Conservation (phyloP, 805 yeast species). For the Teunomyces barrocoloradensis region DNA sequence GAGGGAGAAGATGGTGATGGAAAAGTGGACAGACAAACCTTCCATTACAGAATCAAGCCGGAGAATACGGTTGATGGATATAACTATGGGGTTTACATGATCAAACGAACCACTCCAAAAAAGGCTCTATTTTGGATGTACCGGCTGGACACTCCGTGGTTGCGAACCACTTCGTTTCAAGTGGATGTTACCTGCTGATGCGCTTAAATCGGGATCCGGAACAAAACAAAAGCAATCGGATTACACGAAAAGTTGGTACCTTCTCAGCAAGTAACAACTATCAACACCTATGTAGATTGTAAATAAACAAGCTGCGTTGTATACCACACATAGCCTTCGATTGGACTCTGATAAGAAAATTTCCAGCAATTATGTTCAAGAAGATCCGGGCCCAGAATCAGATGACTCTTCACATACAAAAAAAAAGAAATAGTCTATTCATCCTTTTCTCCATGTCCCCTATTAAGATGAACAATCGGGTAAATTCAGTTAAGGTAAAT, state of each 20-base stretch:
- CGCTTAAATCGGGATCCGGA: neutral
- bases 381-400: slow-evolving; percentile 2
- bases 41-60: no score
- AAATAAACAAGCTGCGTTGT: neutral
- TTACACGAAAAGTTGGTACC: no score
- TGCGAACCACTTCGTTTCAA: neutral
- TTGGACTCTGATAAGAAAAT: neutral
- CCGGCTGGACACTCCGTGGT: neutral
- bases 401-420: neutral
- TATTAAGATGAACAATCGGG: neutral
- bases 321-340: neutral
- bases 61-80: neutral
- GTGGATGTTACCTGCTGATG: neutral
- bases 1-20: no score
- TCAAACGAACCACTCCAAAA: neutral
- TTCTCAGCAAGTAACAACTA: no score
- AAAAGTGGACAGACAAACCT: no score
- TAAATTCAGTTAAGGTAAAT: neutral
- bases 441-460: slow-evolving; percentile 3
- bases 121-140: neutral
- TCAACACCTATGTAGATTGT: no score
- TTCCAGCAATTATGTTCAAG: neutral
- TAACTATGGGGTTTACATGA: neutral
- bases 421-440: neutral
- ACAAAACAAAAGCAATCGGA: neutral